phyloP scores from a whole-genome alignment of 495 filamentous ascomycete species.

The Aspergillus kassunensis region DNA sequence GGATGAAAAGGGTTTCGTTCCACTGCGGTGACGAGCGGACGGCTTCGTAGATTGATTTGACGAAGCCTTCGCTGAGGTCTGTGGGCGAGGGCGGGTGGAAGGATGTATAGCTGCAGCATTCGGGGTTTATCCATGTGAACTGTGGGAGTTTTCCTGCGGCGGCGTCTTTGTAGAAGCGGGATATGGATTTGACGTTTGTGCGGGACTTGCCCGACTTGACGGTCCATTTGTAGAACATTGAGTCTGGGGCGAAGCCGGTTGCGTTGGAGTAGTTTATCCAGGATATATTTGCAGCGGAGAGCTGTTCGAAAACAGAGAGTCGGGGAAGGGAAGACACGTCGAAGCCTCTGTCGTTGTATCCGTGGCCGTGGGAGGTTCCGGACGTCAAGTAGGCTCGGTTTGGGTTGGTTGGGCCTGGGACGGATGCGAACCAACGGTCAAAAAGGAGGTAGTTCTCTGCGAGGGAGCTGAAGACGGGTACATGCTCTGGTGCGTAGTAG shows the following conservation, averaged over 20 bases:
- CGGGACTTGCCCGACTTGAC: conserved; percentile 10
- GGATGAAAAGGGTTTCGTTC: conserved; percentile 37
- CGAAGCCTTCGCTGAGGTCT: conserved; percentile 44
- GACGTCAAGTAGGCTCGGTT: conserved; percentile 48
- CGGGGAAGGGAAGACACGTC: conserved; percentile 39
- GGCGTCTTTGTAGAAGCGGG: conserved; percentile 37
- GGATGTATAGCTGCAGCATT: conserved; percentile 48
- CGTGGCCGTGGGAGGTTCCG: conserved; percentile 47
- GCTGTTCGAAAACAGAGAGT: conserved; percentile 46
- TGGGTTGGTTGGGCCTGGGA: conserved; percentile 48
- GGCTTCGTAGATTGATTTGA: conserved; percentile 51
- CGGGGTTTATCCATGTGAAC: conserved; percentile 51
- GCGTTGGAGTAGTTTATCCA: conserved; percentile 39
- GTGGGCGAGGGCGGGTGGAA: conserved; percentile 47
- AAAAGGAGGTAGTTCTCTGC: conserved; percentile 49
- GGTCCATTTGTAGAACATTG: conserved; percentile 3
- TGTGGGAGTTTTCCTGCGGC: conserved; percentile 37
- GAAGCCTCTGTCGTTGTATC: conserved; percentile 42
- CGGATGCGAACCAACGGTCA: conserved; percentile 45
- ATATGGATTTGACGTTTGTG: conserved; percentile 31
- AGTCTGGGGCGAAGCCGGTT: background rate
- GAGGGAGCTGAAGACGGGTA: conserved; percentile 42
- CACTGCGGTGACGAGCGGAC: conserved; percentile 45
- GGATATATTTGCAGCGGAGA: conserved; percentile 36
- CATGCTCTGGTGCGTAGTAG: conserved; percentile 44